Evolutionary conservation across 495 filamentous ascomycete genomes (phyloP), one percentile per base, ranked within the genome.

Genomic region (Neohortaea acidophila): DNA sequence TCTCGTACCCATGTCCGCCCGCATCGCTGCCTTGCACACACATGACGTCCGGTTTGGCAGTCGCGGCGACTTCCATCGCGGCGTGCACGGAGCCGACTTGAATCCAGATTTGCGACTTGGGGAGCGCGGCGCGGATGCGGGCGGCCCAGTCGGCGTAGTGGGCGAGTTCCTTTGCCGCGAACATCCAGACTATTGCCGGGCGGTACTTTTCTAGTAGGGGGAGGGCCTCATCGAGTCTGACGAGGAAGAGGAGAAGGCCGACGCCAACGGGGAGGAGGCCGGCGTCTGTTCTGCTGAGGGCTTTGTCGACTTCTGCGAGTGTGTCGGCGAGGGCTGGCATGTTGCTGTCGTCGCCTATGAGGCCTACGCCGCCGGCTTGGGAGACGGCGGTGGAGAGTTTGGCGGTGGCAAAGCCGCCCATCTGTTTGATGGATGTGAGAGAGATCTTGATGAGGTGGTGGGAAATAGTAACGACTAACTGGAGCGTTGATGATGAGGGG

Each of bases 21-120:
- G 81, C 72, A 45, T 87, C 81, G 0, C 65, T 48, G 0, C 81
- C 81, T 51, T 87, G 81, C 2, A 81, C 63, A 2, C 84, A 76
- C 0, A 87, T 47, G 4, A 78, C 75, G 49, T 84, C 77, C 1
- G 78, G 76, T 13, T 43, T 37, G 1, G 37, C 49, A 33, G 4
- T 20, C 14, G 11, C 18, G 17, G 64, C 41, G 2, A 68, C 59
- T 21, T 59, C 59, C 11, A 68, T 39, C 4, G 74, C 72, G 41
- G 75, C 72, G 1, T 38, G 44, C 4, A 82, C 51, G 1, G 71
- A 75, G 11, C 77, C 72, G 33, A 81, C 62, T 46, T 84, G 80
- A 11, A 81, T 60, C 72, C 77, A 84, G 33, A 80, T 65, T 40
- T 66, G 65, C 7, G 69, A 72, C 15, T 57, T 32, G 21, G 49